A percentile compares a stretch with the other conserved stretches of the same genome.
Conservation (phyloP, 352 stramenopile genomes). For the Pythium sukuiense region DNA sequence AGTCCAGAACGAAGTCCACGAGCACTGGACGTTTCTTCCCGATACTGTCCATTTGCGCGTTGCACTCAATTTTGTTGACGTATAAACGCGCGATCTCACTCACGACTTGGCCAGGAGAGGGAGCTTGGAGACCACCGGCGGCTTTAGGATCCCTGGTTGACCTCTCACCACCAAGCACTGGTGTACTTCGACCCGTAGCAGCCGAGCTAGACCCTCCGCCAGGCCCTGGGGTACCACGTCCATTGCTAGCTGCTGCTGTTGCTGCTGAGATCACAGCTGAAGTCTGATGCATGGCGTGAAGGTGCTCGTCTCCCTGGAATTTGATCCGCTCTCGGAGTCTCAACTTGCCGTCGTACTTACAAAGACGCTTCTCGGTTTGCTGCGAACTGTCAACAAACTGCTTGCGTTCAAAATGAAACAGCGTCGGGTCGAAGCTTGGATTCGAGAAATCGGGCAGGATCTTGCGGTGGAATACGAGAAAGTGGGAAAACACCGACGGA, state of each 20-base stretch:
- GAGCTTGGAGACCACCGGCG: conserved; percentile 12
- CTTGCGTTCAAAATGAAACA: conserved; percentile 57
- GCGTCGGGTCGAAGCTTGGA: conserved; percentile 47
- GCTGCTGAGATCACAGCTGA: conserved; percentile 17
- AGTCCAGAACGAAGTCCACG: conserved; percentile 51
- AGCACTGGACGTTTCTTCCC: conserved; percentile 43
- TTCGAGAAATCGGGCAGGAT: conserved; percentile 59
- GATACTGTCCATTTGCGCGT: conserved; percentile 37
- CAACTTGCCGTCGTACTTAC: conserved; percentile 35
- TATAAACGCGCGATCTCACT: conserved; percentile 67
- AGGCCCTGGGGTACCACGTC: neutral
- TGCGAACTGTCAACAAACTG: conserved; percentile 32
- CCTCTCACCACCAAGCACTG: conserved; percentile 4
- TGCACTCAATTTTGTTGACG: conserved; percentile 49
- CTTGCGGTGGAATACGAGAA: conserved; percentile 59
- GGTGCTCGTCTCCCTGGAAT: conserved; percentile 40
- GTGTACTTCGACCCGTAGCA: conserved; percentile 20
- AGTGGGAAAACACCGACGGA: conserved; percentile 66
- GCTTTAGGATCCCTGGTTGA: conserved; percentile 3
- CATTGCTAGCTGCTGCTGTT: neutral
- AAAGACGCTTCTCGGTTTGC: conserved; percentile 48
- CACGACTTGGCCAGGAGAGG: conserved; percentile 34
- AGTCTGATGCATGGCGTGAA: conserved; percentile 20
- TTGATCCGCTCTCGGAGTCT: conserved; percentile 42
- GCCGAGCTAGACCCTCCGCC: neutral